Evolutionary conservation across 192 early-diverging fungal species (phyloP).

Genomic region (Dissophora ornata): DNA sequence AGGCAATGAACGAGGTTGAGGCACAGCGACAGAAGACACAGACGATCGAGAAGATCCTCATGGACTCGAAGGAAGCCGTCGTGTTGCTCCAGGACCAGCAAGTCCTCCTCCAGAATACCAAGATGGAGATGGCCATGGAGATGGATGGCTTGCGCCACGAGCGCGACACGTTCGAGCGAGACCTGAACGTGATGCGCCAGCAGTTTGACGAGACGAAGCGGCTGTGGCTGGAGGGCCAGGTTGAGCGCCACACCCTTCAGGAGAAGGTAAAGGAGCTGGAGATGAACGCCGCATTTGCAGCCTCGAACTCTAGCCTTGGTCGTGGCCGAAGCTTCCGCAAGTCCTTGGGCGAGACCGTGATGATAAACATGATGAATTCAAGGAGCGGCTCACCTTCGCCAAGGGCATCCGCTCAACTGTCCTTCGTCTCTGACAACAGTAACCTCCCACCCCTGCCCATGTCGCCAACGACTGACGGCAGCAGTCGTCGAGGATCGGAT

Average conservation of each 20-base stretch:
- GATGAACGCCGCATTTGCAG: conserved; percentile 50
- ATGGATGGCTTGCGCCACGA: conserved; percentile 44
- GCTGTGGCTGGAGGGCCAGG: conserved; percentile 47
- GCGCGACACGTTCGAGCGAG: conserved; percentile 31
- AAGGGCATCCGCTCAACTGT: conserved; percentile 16
- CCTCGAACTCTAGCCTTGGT: conserved; percentile 12
- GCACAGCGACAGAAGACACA: conserved; percentile 42
- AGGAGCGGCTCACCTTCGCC: conserved; percentile 41
- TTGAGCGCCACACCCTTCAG: conserved; percentile 42
- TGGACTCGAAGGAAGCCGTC: conserved; percentile 51
- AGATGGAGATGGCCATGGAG: conserved; percentile 51
- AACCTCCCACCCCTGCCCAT: not conserved
- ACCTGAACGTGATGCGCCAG: conserved; percentile 46
- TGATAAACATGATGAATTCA: conserved; percentile 42
- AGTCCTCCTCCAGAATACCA: conserved; percentile 30
- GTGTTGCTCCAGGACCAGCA: conserved; percentile 48
- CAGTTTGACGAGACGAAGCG: conserved; percentile 50
- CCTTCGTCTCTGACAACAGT: conserved; percentile 16
- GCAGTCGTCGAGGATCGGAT: conserved; percentile 20
- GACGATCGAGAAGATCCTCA: conserved; percentile 35
- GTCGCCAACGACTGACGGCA: not conserved
- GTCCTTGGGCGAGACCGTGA: conserved; percentile 34
- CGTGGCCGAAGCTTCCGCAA: conserved; percentile 39
- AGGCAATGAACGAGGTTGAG: conserved; percentile 53
- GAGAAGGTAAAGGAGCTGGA: conserved; percentile 54